Base-by-base conservation (phyloP, 306 rosid species). In the Rosa chinensis region DNA sequence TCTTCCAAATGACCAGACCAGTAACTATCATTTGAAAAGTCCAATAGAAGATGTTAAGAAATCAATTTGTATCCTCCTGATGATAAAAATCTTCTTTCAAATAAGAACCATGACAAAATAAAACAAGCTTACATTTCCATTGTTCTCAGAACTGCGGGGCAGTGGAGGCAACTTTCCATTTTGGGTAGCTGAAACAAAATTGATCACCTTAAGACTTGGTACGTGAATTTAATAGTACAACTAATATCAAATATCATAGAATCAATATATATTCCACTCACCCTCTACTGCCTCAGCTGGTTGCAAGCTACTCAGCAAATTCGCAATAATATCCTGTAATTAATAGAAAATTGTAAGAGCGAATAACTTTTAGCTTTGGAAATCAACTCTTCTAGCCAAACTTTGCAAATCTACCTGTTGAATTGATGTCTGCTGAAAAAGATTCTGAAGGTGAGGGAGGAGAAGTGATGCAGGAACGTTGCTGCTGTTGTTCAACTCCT, bases 121-220 rank as follows among this genome's bases (percentile, higher is more conserved):
- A 78, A 82, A 59, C 11, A 25, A 58, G 76, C 98, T 86, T 83
- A 95, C 99, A 87, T 9, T 89, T 83, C 99, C 99, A 81, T 94
- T 92, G 86, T 88, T 88, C 84, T 96, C 99, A 25, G 87, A 85
- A 91, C 84, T 77, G 81, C 88, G 96, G 66, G 96, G 96, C 76
- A 87, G 71, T 50, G 98, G 93, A 21, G 98, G 98, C 81, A 93
- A 85, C 88, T 91, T 96, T 79, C 93, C 99, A 81, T 96, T 93
- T 87, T 87, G 92, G 71, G 91, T 74, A 79, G 88, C 98, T 91
- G 94, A 53, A 50, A 82, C 70, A 86, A 85, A 86, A 71, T 76
- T 39, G 18, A 83, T 39, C 66, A 78, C 48, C 70, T 82, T 74
- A 70, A 43, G 82, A 81, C 69, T 21, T 35, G 47, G 80, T 83